Evolutionary conservation across 208 protist genomes (phyloP).

Genomic region (Crithidia mellificae): DNA sequence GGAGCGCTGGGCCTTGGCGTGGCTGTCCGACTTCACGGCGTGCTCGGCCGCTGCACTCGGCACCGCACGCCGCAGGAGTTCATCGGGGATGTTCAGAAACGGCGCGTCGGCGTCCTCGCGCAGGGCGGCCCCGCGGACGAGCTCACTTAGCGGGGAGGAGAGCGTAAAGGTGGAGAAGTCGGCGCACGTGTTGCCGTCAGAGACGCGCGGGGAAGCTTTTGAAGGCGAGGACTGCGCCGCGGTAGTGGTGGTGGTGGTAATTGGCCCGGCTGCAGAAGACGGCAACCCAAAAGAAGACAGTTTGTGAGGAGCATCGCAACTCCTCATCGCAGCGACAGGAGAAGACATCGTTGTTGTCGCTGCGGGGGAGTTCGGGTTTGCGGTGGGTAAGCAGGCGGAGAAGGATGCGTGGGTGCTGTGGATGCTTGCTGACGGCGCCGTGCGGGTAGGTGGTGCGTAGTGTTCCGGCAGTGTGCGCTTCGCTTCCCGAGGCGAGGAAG

Average conservation of each 20-base stretch:
- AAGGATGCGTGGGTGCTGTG: background rate
- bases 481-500: too few species aligned
- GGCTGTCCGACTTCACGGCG: background rate
- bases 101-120: constrained; percentile 26
- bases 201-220: background rate
- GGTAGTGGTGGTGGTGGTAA: constrained; percentile 1
- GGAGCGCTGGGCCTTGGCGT: background rate
- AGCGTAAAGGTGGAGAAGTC: background rate
- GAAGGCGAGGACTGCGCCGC: background rate
- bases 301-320: too few species aligned
- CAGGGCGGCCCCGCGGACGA: constrained; percentile 34
- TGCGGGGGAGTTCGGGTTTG: background rate
- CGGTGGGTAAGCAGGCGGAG: background rate
- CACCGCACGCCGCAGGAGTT: background rate
- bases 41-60: background rate
- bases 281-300: too few species aligned
- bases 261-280: too few species aligned
- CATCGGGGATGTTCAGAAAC: constrained; percentile 14
- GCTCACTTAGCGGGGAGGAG: constrained; percentile 5
- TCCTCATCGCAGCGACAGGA: too few species aligned
- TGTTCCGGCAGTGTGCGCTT: background rate
- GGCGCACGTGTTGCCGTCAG: background rate
- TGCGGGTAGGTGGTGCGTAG: background rate
- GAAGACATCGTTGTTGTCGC: background rate
- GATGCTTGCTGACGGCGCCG: background rate